A percentile compares a stretch with the other conserved stretches of the same genome.
These are phyloP conservation scores for Penicillium samsonianum DNA, from an alignment of 495 filamentous ascomycete genomes.

Conservation along the genomic window DNA sequence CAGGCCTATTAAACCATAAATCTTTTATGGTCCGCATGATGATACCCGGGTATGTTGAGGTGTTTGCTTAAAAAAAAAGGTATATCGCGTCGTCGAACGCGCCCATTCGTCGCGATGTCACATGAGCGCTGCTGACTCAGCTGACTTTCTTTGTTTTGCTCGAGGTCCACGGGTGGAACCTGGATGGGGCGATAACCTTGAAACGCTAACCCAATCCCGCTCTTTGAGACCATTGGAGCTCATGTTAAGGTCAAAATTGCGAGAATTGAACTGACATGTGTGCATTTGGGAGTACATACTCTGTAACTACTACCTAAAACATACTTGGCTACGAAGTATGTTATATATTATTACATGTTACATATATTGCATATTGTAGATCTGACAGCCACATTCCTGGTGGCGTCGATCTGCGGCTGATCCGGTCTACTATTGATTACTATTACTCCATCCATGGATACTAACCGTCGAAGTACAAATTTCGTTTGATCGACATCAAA, in stretches of 20 bases:
- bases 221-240: not conserved
- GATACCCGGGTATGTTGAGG: slow-evolving; percentile 15
- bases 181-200: not conserved
- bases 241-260: not conserved
- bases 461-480: not conserved
- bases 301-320: not conserved
- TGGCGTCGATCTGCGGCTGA: slow-evolving; percentile 10
- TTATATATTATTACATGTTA: not conserved
- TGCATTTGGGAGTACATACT: not conserved
- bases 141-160: not conserved
- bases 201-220: not conserved
- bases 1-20: slow-evolving; percentile 43
- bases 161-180: too few species aligned
- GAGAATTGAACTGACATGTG: not conserved
- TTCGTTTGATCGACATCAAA: not conserved
- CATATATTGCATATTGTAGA: not conserved
- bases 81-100: slow-evolving; percentile 25
- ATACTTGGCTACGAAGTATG: not conserved
- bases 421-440: not conserved
- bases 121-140: slow-evolving; percentile 18
- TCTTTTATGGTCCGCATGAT: slow-evolving; percentile 36
- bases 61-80: not conserved
- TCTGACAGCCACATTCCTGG: slow-evolving; percentile 9
- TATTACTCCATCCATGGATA: not conserved
- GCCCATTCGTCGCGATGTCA: slow-evolving; percentile 25